Base-by-base conservation (phyloP, 2,329 filamentous ascomycete genomes). In the Penicillium psychrosexuale region DNA sequence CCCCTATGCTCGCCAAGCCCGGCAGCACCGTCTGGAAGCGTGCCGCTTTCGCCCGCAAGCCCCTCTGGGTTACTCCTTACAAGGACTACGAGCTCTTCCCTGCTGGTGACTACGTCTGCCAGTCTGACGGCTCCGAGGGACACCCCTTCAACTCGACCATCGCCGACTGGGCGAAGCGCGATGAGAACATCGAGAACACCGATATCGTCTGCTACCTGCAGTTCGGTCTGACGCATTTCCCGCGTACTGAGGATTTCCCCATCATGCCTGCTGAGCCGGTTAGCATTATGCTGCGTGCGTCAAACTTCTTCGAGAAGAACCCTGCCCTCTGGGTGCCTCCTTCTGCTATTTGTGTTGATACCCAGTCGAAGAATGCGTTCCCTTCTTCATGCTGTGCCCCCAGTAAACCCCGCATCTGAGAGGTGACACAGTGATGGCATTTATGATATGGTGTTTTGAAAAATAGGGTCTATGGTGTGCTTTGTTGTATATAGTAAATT, bases 101-200 rank as follows among this genome's bases (percentile, higher is more conserved):
- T 0, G 84, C 82, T 2, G 84, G 84, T 4, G 75, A 79, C 51
- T 84, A 84, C 67, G 82, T 83, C 0, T 84, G 83, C 61, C 84
- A 86, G 66, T 86, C 82, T 34, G 70, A 80, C 8, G 68, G 68
- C 13, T 60, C 57, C n/a, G 60, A 61, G n/a, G 55, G 61, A 65
- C 57, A 75, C 69, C 56, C 73, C 55, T 44, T 76, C 70, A 72
- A 79, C 67, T 58, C 78, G 75, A 80, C 78, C 0, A 72, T 78
- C 3, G 50, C 64, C 7, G 68, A 69, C 59, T 71, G 68, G 68
- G 61, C 62, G 2, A 51, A 59, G 15, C 73, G 80, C n/a, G 76
- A 80, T 53, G 81, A 83, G 53, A 73, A 73, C 44, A 79, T 83
- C 47, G 77, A 79, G 52, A 80, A 84, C 55, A 76, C 78, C 4